These are phyloP conservation scores for Alternaria gansuensis DNA, from an alignment of 2,329 filamentous ascomycete genomes.

Conservation along the genomic window DNA sequence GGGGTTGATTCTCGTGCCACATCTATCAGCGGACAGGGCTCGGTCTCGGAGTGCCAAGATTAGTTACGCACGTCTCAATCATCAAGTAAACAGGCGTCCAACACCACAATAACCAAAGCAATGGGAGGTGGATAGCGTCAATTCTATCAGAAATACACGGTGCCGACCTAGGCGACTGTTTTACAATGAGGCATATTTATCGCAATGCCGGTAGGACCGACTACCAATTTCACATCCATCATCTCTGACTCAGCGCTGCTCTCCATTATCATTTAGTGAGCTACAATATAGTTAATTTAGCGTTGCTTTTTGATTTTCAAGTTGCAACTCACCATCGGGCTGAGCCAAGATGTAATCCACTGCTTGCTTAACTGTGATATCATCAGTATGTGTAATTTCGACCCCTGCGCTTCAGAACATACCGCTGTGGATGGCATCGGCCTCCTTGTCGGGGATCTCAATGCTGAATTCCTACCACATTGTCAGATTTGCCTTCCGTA, in stretches of 20 bases:
- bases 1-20: slow-evolving; percentile 40
- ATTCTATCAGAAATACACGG: slow-evolving; percentile 51
- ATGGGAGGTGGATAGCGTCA: slow-evolving; percentile 43
- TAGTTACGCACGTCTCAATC: slow-evolving; percentile 27
- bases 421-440: slow-evolving; percentile 93
- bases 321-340: slow-evolving; percentile 76
- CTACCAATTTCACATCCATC: slow-evolving; percentile 42
- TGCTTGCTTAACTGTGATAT: slow-evolving; percentile 80
- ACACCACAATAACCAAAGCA: slow-evolving; percentile 19
- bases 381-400: slow-evolving; percentile 44
- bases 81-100: slow-evolving; percentile 9
- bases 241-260: slow-evolving; percentile 33
- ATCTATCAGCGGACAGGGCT: slow-evolving; percentile 31
- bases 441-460: slow-evolving; percentile 98
- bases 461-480: slow-evolving; percentile 77
- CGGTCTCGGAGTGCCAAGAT: slow-evolving; percentile 30
- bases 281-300: slow-evolving; percentile 39
- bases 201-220: slow-evolving; percentile 47
- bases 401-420: slow-evolving; percentile 56
- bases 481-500: slow-evolving; percentile 25
- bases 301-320: slow-evolving; percentile 32
- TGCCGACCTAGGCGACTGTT: slow-evolving; percentile 49
- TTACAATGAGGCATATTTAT: slow-evolving; percentile 53
- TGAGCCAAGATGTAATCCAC: slow-evolving; percentile 93
- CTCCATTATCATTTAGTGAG: slow-evolving; percentile 44